Base-by-base conservation (phyloP, 2,329 filamentous ascomycete genomes). In the Aspergillus aculeatinus region DNA sequence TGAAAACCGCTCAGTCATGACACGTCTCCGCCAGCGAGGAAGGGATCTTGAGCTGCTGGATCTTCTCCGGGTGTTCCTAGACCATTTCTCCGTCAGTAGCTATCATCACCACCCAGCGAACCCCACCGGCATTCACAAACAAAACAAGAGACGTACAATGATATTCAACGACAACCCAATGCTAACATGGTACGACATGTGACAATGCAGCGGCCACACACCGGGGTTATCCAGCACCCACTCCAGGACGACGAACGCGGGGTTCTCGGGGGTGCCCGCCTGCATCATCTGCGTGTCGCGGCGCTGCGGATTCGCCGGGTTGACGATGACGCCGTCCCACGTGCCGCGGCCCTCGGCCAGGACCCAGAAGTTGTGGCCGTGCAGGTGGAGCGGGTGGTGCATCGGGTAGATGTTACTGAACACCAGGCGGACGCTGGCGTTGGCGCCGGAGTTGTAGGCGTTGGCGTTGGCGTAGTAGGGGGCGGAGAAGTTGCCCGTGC, bases 131-230 rank as follows among this genome's bases (percentile, higher is more conserved):
- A 35, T 4, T 16, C 33, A 12, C 33, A 12, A 35, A 35, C 11
- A 12, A 9, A 1, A 4, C 4, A 42, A 7, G 4, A 23, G 3
- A 9, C 12, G 11, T 35, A 56, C 54, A 16, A 49, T 16, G 4
- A 48, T 33, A 16, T 50, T 56, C 19, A 50, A 25, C 14, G 33
- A 19, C 31, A 52, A 25, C 2, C 51, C 51, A 2, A 16, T 23
- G 33, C 51, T 52, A 2, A 39, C 51, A 39, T 52, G 51, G 2
- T 10, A 35, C 14, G 51, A 52, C 51, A 92, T 87, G 71, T 92
- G 89, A 74, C 89, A 92, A 74, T 91, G 89, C 76, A 91, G 88
- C 2, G 88, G 76, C 86, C 86, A 89, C 27, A 88, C 77, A 48
- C 83, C 74, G 1, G 74, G 74, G 60, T 76, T 75, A 59, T 75